A percentile compares a stretch with the other conserved stretches of the same genome.
These are phyloP conservation scores for Aspergillus sp. DNA, from an alignment of 2,329 filamentous ascomycete species.

Conservation along the genomic window DNA sequence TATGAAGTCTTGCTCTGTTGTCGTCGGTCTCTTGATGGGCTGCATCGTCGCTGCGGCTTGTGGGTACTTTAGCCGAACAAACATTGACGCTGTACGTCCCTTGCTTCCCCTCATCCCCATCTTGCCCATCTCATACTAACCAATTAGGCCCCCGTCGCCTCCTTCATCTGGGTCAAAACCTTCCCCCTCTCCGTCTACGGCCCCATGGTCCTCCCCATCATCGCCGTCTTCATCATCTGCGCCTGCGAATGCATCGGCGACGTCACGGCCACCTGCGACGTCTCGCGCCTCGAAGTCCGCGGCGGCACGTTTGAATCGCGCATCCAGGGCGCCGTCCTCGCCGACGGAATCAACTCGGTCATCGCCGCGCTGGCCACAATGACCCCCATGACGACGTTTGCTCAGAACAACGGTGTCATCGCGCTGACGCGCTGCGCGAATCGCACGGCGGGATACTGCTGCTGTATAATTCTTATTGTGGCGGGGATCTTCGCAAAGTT, in stretches of 20 bases:
- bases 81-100: constrained; percentile 55
- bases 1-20: constrained; percentile 70
- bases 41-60: constrained; percentile 70
- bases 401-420: constrained; percentile 72
- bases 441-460: constrained; percentile 68
- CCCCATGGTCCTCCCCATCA: constrained; percentile 66
- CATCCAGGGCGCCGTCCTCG: constrained; percentile 70
- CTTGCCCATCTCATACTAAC: not conserved
- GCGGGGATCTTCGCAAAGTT: constrained; percentile 75
- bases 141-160: constrained; percentile 58
- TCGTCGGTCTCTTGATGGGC: constrained; percentile 67
- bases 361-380: constrained; percentile 68
- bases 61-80: constrained; percentile 65
- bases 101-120: not conserved
- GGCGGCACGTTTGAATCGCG: constrained; percentile 67
- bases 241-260: constrained; percentile 71
- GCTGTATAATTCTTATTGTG: constrained; percentile 68
- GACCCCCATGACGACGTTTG: constrained; percentile 70
- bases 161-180: constrained; percentile 72
- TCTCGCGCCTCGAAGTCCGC: constrained; percentile 66
- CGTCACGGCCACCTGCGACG: constrained; percentile 71
- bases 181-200: constrained; percentile 68
- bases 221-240: constrained; percentile 63
- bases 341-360: constrained; percentile 67
- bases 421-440: constrained; percentile 70